phyloP scores from a whole-genome alignment of 345 rosid species.

The Populus pruinosa region DNA sequence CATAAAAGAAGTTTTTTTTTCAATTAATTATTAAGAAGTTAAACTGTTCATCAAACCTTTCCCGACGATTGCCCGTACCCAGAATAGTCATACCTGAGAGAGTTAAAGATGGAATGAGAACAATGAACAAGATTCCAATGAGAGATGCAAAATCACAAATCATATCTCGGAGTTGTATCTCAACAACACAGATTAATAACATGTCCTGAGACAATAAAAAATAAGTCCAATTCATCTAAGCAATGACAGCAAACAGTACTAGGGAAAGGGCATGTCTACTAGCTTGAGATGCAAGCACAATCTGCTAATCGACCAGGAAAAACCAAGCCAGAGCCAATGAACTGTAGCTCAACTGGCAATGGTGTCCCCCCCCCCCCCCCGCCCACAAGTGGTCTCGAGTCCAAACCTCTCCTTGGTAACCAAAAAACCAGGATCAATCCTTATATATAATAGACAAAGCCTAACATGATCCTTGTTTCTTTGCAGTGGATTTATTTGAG shows the following conservation, averaged over 20 bases:
- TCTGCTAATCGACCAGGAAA: neutral
- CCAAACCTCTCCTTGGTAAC: no score
- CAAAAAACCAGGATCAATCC: no score
- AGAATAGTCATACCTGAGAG: constrained; percentile 84
- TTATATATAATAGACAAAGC: no score
- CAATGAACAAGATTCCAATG: neutral
- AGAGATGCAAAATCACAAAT: neutral
- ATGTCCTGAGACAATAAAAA: neutral
- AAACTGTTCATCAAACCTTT: constrained; percentile 51
- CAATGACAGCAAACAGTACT: neutral
- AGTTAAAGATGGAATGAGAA: constrained; percentile 1
- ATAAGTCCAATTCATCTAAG: neutral
- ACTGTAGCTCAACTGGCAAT: no score
- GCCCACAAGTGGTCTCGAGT: no score
- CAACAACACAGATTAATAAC: neutral
- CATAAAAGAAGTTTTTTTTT: neutral
- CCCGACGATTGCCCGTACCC: constrained; percentile 95
- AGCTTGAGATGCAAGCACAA: neutral
- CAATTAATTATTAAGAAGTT: neutral
- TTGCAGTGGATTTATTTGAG: no score
- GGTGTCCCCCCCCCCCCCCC: no score
- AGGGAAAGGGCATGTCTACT: neutral
- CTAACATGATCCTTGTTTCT: no score
- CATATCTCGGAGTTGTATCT: neutral
- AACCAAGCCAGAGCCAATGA: neutral